A percentile compares a stretch with the other conserved stretches of the same genome.
Evolutionary conservation across 2,329 filamentous ascomycete genomes (phyloP).

Genomic region (Penicillium capsulatum): DNA sequence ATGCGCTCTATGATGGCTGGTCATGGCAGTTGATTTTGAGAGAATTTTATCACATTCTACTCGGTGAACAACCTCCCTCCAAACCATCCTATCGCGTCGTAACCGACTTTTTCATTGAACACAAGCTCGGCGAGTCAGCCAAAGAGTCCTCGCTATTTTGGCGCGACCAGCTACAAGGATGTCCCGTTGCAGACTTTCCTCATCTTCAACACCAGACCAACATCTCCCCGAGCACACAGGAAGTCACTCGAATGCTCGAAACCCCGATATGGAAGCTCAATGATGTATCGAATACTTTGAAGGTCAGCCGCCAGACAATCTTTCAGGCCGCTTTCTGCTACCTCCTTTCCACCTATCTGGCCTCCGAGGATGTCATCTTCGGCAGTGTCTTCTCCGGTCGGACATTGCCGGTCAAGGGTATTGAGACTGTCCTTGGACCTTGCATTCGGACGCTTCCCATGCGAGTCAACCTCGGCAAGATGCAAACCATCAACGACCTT

Average conservation of each 20-base stretch:
- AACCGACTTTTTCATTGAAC: slow-evolving; percentile 46
- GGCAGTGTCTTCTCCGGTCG: slow-evolving; percentile 80
- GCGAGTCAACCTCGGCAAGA: slow-evolving; percentile 56
- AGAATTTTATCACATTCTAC: slow-evolving; percentile 59
- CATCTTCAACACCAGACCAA: slow-evolving; percentile 49
- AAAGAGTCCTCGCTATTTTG: slow-evolving; percentile 60
- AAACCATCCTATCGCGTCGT: slow-evolving; percentile 61
- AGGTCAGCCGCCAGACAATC: slow-evolving; percentile 62
- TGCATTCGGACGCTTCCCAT: slow-evolving; percentile 73
- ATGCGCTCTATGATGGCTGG: slow-evolving; percentile 92
- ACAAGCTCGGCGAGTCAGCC: slow-evolving; percentile 28
- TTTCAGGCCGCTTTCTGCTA: slow-evolving; percentile 70
- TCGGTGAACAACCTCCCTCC: slow-evolving; percentile 20
- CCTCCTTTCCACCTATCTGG: slow-evolving; percentile 62
- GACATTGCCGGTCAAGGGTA: slow-evolving; percentile 63
- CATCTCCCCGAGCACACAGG: slow-evolving; percentile 24
- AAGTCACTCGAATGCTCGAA: slow-evolving; percentile 30
- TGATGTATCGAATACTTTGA: slow-evolving; percentile 37
- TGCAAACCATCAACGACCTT: slow-evolving; percentile 56
- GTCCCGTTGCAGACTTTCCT: slow-evolving; percentile 55
- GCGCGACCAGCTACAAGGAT: slow-evolving; percentile 60
- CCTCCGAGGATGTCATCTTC: slow-evolving; percentile 63
- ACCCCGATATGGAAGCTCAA: slow-evolving; percentile 36
- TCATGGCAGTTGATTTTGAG: slow-evolving; percentile 69
- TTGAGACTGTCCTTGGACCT: slow-evolving; percentile 74